phyloP scores from a whole-genome alignment of 352 stramenopile species.

The Pythium folliculosum region DNA sequence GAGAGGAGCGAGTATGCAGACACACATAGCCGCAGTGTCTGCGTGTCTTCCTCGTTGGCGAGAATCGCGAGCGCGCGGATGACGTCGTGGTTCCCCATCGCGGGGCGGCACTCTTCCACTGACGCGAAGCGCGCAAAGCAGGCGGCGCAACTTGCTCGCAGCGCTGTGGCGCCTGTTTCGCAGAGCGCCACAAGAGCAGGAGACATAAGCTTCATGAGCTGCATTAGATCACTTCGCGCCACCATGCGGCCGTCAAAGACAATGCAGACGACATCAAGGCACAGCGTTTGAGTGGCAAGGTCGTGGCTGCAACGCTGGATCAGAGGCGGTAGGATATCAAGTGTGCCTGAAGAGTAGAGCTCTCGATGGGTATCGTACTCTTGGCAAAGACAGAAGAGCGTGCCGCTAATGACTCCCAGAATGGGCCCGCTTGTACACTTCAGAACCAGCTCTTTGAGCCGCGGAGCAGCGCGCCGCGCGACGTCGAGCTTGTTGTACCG shows the following conservation, averaged over 20 bases:
- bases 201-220: conserved; percentile 45
- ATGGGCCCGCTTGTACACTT: conserved; percentile 21
- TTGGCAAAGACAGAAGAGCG: conserved; percentile 68
- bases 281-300: conserved; percentile 42
- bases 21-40: conserved; percentile 63
- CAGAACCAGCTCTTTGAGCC: conserved; percentile 38
- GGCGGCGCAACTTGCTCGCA: conserved; percentile 54
- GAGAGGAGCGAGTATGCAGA: conserved; percentile 69
- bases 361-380: conserved; percentile 59
- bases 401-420: conserved; percentile 45
- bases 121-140: conserved; percentile 72
- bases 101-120: conserved; percentile 51
- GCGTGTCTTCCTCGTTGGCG: conserved; percentile 47
- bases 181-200: conserved; percentile 51
- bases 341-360: conserved; percentile 34
- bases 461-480: conserved; percentile 34
- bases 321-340: conserved; percentile 44
- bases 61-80: conserved; percentile 54
- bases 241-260: conserved; percentile 62
- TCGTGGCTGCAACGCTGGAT: conserved; percentile 38
- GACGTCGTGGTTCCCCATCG: conserved; percentile 53
- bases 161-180: conserved; percentile 9
- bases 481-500: conserved; percentile 61
- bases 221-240: conserved; percentile 36
- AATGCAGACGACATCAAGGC: conserved; percentile 66